A percentile compares a stretch with the other conserved stretches of the same genome.
Conservation (phyloP, 345 rosid genomes). For the Eutrema heterophyllum region DNA sequence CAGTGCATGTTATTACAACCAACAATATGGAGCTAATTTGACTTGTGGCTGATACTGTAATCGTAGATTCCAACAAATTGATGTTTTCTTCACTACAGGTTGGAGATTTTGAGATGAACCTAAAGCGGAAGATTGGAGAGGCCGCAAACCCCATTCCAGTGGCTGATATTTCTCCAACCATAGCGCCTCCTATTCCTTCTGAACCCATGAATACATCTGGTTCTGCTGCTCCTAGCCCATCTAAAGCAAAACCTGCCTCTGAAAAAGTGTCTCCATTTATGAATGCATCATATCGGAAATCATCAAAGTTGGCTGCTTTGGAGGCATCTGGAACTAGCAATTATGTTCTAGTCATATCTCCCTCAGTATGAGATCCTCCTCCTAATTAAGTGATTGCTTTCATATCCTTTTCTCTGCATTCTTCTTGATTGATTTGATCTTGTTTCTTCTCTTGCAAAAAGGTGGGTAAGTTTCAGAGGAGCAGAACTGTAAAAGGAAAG, state of each 20-base stretch:
- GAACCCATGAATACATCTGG: slow-evolving; percentile 61
- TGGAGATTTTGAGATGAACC: slow-evolving; percentile 90
- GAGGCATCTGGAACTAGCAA: slow-evolving; percentile 74
- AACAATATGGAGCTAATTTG: not conserved
- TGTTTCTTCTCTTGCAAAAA: slow-evolving; percentile 20
- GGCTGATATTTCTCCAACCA: slow-evolving; percentile 54
- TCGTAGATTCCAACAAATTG: not conserved
- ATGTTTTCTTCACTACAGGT: slow-evolving; percentile 41
- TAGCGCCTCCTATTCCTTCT: slow-evolving; percentile 81
- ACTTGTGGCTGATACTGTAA: not conserved
- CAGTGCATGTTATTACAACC: not conserved
- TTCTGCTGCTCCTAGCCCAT: slow-evolving; percentile 38
- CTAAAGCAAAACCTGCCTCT: slow-evolving; percentile 48
- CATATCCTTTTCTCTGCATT: not conserved
- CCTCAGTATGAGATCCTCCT: slow-evolving; percentile 46
- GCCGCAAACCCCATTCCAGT: slow-evolving; percentile 36
- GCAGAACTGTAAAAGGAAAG: slow-evolving; percentile 73
- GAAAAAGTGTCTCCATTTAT: slow-evolving; percentile 57
- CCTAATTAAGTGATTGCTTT: not conserved
- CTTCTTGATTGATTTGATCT: not conserved
- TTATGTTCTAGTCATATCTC: slow-evolving; percentile 69
- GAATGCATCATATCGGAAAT: slow-evolving; percentile 55
- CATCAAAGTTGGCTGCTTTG: slow-evolving; percentile 69
- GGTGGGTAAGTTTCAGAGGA: slow-evolving; percentile 84
- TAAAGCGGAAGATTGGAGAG: slow-evolving; percentile 62